Evolutionary conservation across 306 rosid genomes (phyloP).

Genomic region (Casuarina cunninghamiana): DNA sequence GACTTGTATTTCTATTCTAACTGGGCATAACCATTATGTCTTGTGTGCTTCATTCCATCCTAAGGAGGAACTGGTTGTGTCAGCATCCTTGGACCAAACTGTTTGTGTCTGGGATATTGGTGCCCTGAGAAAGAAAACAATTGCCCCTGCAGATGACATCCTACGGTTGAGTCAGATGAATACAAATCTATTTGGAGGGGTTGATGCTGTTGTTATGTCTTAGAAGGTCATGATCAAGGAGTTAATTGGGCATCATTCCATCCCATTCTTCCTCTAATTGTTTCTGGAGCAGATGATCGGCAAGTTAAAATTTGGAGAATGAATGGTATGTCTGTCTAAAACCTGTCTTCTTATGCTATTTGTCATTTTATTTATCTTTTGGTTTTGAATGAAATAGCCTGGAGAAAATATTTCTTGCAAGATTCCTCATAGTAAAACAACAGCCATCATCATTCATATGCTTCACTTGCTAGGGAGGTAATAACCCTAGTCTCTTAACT

Average conservation of each 20-base stretch:
- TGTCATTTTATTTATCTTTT: not conserved
- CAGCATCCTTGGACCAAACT: slow-evolving; percentile 96
- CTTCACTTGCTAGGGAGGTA: not conserved
- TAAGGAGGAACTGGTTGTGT: slow-evolving; percentile 89
- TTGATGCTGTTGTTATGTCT: slow-evolving; percentile 92
- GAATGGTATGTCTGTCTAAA: slow-evolving; percentile 61
- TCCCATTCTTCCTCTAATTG: slow-evolving; percentile 89
- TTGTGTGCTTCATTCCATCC: slow-evolving; percentile 97
- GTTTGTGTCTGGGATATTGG: slow-evolving; percentile 98
- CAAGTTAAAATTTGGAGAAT: slow-evolving; percentile 96
- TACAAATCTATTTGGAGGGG: slow-evolving; percentile 91
- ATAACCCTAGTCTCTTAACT: too few species aligned
- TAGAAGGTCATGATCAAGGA: slow-evolving; percentile 98
- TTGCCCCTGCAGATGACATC: slow-evolving; percentile 89
- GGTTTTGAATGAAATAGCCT: not conserved
- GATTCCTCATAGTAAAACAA: not conserved
- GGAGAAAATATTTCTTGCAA: not conserved
- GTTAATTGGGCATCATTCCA: slow-evolving; percentile 98
- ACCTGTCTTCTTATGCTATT: not conserved
- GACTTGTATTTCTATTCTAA: slow-evolving; percentile 85
- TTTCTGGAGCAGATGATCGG: slow-evolving; percentile 96
- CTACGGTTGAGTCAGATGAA: slow-evolving; percentile 93
- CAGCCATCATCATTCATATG: not conserved
- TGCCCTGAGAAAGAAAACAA: slow-evolving; percentile 85
- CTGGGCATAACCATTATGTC: slow-evolving; percentile 97